phyloP scores from a whole-genome alignment of 208 protist genomes.

The Leishmania tropica region DNA sequence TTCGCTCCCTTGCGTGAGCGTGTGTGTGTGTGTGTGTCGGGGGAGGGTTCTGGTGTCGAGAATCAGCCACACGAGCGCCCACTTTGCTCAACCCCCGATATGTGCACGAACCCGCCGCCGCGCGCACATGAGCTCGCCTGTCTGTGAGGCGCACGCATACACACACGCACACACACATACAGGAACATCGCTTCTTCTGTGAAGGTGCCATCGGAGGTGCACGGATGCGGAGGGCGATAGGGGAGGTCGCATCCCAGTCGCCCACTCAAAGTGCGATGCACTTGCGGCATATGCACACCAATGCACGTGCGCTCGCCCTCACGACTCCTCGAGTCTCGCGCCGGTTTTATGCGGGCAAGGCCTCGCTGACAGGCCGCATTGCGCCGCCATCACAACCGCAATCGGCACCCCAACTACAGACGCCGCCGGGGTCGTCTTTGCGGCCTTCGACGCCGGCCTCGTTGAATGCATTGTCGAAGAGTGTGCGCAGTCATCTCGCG shows the following conservation, averaged over 20 bases:
- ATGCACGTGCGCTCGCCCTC: background rate
- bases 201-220: background rate
- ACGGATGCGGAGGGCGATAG: background rate
- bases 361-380: background rate
- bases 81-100: background rate
- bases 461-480: constrained; percentile 17
- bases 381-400: background rate
- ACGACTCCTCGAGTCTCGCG: background rate
- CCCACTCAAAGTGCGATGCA: background rate
- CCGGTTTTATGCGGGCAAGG: background rate
- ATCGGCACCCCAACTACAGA: background rate
- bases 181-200: background rate
- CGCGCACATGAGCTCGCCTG: background rate
- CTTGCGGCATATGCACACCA: background rate
- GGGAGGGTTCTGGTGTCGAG: background rate
- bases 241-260: background rate
- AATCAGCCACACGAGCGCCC: background rate
- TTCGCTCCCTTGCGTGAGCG: background rate
- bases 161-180: background rate
- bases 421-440: background rate
- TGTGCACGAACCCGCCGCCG: background rate
- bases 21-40: background rate
- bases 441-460: background rate
- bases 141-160: background rate
- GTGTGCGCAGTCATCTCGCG: constrained; percentile 14